phyloP scores from a whole-genome alignment of 495 filamentous ascomycete species.

The Aspergillus biplanus region DNA sequence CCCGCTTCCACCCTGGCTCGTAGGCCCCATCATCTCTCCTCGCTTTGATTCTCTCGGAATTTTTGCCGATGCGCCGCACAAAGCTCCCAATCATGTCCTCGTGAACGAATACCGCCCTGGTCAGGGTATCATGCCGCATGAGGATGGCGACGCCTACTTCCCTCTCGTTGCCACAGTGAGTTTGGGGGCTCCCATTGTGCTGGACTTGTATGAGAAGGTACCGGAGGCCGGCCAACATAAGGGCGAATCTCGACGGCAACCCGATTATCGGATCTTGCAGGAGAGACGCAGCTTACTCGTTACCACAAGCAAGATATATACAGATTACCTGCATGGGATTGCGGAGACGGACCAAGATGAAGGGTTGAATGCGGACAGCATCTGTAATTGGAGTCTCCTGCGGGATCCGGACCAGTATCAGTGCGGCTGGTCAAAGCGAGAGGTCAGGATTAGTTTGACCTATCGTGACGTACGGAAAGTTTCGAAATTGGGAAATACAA shows the following conservation, averaged over 20 bases:
- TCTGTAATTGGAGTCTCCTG: slow-evolving; percentile 85
- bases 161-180: slow-evolving; percentile 90
- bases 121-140: slow-evolving; percentile 95
- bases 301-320: slow-evolving; percentile 70
- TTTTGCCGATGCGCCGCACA: slow-evolving; percentile 73
- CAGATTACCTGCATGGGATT: slow-evolving; percentile 77
- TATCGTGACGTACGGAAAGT: slow-evolving; percentile 93
- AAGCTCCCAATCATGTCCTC: slow-evolving; percentile 83
- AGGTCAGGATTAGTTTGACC: slow-evolving; percentile 81
- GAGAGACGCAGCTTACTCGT: slow-evolving; percentile 84
- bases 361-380: slow-evolving; percentile 58
- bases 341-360: slow-evolving; percentile 62
- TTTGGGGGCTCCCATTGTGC: slow-evolving; percentile 73
- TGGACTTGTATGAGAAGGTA: slow-evolving; percentile 75
- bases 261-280: slow-evolving; percentile 75
- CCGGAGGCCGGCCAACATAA: slow-evolving; percentile 41
- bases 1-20: slow-evolving; percentile 78
- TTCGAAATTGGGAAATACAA: slow-evolving; percentile 69
- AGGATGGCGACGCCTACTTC: slow-evolving; percentile 87
- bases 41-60: slow-evolving; percentile 64
- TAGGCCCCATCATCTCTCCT: slow-evolving; percentile 63
- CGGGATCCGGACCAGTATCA: slow-evolving; percentile 60
- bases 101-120: slow-evolving; percentile 90
- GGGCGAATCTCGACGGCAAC: slow-evolving; percentile 23
- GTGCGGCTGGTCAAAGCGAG: slow-evolving; percentile 61